phyloP scores from a whole-genome alignment of 1,139 yeast species.

The Suhomyces chickasaworum region DNA sequence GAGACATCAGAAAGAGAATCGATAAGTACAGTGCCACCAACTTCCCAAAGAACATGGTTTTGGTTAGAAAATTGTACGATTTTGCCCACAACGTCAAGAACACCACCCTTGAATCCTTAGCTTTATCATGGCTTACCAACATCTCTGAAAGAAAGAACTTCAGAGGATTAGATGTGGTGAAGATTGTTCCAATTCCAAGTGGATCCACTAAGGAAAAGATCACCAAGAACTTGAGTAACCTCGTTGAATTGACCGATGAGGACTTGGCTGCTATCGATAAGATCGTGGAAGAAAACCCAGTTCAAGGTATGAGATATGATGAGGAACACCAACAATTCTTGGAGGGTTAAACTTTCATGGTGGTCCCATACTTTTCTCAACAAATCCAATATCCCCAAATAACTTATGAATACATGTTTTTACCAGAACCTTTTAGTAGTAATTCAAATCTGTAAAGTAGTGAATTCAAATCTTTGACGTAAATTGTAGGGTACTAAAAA shows the following conservation, averaged over 20 bases:
- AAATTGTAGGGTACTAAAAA: too few species aligned
- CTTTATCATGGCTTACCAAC: constrained; percentile 69
- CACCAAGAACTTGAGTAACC: constrained; percentile 53
- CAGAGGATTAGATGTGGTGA: constrained; percentile 41
- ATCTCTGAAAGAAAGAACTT: constrained; percentile 31
- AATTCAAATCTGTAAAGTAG: too few species aligned
- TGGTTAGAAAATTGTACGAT: constrained; percentile 46
- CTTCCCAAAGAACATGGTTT: constrained; percentile 50
- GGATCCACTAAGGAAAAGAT: constrained; percentile 62
- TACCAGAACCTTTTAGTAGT: too few species aligned
- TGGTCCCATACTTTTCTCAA: too few species aligned
- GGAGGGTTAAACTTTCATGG: constrained; percentile 5
- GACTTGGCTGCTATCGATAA: constrained; percentile 55
- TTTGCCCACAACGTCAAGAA: constrained; percentile 49
- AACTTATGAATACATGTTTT: not conserved
- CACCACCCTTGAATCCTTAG: constrained; percentile 64
- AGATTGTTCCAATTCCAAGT: constrained; percentile 77
- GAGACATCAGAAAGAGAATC: constrained; percentile 54
- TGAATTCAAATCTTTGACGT: too few species aligned
- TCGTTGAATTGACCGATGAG: constrained; percentile 48
- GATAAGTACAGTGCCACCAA: constrained; percentile 65
- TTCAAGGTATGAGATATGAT: constrained; percentile 56
- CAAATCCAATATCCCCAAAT: too few species aligned
- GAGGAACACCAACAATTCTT: constrained; percentile 11
- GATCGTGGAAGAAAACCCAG: constrained; percentile 39